Conservation (phyloP, 1,139 yeast genomes). For the Insectozyma bohioensis region DNA sequence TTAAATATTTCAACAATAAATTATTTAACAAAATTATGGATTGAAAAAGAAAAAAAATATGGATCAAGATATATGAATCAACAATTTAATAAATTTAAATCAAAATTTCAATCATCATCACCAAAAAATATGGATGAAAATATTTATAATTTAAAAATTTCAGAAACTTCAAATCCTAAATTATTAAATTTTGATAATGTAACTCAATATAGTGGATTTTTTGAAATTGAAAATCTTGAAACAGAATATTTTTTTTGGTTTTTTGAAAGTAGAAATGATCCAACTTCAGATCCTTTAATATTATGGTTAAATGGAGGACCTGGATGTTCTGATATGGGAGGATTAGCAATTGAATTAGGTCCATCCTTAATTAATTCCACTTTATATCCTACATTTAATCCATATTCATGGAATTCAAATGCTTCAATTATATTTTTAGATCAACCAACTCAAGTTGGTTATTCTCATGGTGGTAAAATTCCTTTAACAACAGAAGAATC, state of each 20-base stretch:
- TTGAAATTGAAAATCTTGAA: slow-evolving; percentile 83
- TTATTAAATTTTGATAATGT: too few relatives aligned
- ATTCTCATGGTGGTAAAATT: slow-evolving; percentile 55
- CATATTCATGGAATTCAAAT: slow-evolving; percentile 43
- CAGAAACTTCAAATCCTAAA: too few relatives aligned
- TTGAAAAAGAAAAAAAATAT: too few relatives aligned
- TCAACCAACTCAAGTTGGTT: slow-evolving; percentile 59
- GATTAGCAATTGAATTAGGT: slow-evolving; percentile 45
- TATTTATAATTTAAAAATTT: too few relatives aligned
- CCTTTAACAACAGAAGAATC: slow-evolving; percentile 70
- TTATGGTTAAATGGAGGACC: slow-evolving; percentile 51
- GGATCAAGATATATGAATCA: too few relatives aligned
- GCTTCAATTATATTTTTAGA: slow-evolving; percentile 47
- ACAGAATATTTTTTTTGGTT: slow-evolving; percentile 41
- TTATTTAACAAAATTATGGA: too few relatives aligned
- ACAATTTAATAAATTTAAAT: too few relatives aligned
- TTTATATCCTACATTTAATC: slow-evolving; percentile 38
- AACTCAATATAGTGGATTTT: slow-evolving; percentile 87
- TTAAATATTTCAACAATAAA: too few relatives aligned
- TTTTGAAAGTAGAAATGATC: slow-evolving; percentile 47
- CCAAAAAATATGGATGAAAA: too few relatives aligned
- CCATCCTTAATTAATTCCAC: slow-evolving; percentile 36
- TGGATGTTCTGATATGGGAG: slow-evolving; percentile 45
- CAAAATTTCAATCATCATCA: too few relatives aligned
- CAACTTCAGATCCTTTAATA: slow-evolving; percentile 41